A percentile compares a stretch with the other conserved stretches of the same genome.
Conservation (phyloP, 495 filamentous ascomycete genomes). For the Penicillium longicatenatum region DNA sequence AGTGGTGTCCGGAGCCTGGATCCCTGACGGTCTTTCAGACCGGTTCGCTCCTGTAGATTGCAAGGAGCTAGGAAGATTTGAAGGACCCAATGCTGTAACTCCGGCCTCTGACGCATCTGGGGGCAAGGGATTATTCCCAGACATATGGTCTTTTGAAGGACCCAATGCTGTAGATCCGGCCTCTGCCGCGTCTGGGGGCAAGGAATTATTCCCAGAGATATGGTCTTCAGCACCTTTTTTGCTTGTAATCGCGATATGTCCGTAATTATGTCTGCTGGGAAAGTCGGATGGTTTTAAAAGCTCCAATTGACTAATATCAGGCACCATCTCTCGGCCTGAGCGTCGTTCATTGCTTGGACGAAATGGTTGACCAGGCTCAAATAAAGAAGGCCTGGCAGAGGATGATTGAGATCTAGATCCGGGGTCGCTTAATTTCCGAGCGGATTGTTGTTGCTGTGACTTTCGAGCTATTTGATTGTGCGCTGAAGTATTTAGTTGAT, state of each 20-base stretch:
- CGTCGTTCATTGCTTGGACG: slow-evolving; percentile 31
- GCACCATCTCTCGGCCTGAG: slow-evolving; percentile 33
- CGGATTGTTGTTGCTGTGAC: not conserved
- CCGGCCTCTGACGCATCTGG: no score
- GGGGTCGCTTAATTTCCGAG: not conserved
- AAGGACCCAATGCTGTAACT: not conserved
- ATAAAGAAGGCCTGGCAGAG: not conserved
- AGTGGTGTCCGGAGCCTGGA: not conserved
- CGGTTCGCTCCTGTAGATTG: not conserved
- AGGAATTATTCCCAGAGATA: not conserved
- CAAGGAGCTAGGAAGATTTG: not conserved
- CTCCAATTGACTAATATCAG: slow-evolving; percentile 44
- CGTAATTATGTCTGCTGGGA: not conserved
- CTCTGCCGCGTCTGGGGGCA: no score
- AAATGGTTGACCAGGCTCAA: slow-evolving; percentile 28
- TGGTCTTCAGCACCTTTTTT: not conserved
- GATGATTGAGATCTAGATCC: not conserved
- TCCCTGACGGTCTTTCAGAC: not conserved
- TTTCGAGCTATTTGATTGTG: not conserved
- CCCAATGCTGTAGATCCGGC: not conserved
- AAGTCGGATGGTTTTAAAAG: slow-evolving; percentile 41
- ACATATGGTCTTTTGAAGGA: no score
- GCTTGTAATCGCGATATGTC: not conserved
- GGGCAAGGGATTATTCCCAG: no score
- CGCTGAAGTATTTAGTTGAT: not conserved